Conservation (phyloP, 2,329 filamentous ascomycete genomes). For the Botrytis byssoidea region DNA sequence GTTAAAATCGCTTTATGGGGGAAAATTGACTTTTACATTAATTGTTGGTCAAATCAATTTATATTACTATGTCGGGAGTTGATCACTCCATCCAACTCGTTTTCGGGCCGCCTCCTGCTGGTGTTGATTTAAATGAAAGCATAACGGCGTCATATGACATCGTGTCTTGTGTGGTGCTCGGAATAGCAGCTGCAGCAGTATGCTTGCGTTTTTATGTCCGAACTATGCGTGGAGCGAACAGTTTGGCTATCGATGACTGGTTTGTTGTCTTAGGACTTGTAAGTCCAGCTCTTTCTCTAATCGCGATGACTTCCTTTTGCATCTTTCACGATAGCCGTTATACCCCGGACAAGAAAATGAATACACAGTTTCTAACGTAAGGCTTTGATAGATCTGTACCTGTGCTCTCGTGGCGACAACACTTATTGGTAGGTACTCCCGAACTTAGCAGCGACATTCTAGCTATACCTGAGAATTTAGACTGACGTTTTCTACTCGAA, state of each 20-base stretch:
- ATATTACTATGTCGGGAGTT: neutral
- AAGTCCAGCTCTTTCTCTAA: neutral
- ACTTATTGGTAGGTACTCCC: conserved; percentile 13
- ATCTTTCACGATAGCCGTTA: neutral
- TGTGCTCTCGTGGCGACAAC: conserved; percentile 5
- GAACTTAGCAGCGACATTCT: neutral
- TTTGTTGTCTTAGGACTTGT: conserved; percentile 10
- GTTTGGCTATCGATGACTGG: conserved; percentile 13
- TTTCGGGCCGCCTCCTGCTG: conserved; percentile 9
- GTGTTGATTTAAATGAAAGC: conserved; percentile 9
- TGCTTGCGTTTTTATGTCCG: conserved; percentile 13
- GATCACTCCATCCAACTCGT: neutral
- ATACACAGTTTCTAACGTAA: neutral
- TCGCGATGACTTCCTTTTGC: neutral
- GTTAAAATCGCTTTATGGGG: neutral
- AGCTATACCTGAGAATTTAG: neutral
- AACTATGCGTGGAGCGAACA: conserved; percentile 4
- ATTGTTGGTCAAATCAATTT: neutral
- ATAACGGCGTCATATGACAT: conserved; percentile 4
- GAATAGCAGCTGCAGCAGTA: conserved; percentile 10
- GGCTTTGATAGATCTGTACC: neutral
- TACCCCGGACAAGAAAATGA: neutral
- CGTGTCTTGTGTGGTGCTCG: conserved; percentile 14
- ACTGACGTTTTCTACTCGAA: conserved; percentile 8
- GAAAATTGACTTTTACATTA: neutral